phyloP scores from a whole-genome alignment of 2,329 filamentous ascomycete species.

The Apiospora koreana region DNA sequence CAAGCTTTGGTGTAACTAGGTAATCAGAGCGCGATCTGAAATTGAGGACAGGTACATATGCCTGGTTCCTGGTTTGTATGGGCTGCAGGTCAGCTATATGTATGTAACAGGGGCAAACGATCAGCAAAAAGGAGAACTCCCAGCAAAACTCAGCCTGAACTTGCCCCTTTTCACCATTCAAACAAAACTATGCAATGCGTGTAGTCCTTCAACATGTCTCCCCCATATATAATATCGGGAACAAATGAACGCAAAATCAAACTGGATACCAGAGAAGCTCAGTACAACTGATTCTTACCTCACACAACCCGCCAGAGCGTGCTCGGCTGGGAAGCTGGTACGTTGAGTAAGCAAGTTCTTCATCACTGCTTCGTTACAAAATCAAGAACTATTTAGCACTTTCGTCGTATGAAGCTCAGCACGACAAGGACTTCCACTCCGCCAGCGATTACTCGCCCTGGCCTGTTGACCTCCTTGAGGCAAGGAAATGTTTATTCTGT shows the following conservation, averaged over 20 bases:
- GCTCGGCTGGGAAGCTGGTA: neutral
- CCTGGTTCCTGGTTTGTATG: neutral
- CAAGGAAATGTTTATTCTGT: no score
- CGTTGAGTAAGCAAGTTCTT: neutral
- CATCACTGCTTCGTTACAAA: neutral
- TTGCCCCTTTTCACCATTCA: neutral
- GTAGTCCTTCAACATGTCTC: neutral
- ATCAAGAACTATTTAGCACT: neutral
- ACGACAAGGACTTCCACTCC: neutral
- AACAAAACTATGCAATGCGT: neutral
- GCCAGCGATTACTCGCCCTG: no score
- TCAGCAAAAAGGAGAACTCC: neutral
- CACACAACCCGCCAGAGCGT: neutral
- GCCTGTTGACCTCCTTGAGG: no score
- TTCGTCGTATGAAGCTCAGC: neutral
- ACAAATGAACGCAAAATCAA: no score
- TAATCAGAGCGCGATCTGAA: neutral
- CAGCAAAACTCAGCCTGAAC: neutral
- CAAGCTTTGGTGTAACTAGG: neutral
- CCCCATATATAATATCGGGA: no score
- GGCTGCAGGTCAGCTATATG: neutral
- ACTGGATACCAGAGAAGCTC: neutral
- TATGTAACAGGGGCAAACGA: neutral
- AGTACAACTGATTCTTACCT: neutral
- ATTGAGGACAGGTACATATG: neutral